These are phyloP conservation scores for Nakaseomyces sp. DNA, from an alignment of 1,139 yeast species.

Conservation along the genomic window DNA sequence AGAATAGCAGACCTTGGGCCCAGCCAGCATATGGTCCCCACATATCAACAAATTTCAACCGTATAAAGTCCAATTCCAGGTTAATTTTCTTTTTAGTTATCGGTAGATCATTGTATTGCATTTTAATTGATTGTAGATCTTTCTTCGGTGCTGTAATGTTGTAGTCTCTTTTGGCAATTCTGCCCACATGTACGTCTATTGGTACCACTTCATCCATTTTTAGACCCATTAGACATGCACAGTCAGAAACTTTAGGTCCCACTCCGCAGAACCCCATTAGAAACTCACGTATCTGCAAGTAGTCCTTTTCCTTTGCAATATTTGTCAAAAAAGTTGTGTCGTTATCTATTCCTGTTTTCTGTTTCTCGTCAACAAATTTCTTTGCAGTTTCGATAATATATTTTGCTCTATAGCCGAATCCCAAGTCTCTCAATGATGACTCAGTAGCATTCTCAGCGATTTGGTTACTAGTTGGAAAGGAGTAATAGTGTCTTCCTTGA, in stretches of 20 bases:
- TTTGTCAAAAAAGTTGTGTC: constrained; percentile 20
- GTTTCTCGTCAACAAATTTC: constrained; percentile 32
- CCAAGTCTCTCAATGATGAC: constrained; percentile 37
- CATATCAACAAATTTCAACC: constrained; percentile 50
- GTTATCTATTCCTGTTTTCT: constrained; percentile 22
- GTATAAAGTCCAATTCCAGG: constrained; percentile 45
- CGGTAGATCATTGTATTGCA: constrained; percentile 24
- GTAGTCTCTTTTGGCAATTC: constrained; percentile 80
- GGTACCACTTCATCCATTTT: constrained; percentile 88
- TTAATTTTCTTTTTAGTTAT: constrained; percentile 42
- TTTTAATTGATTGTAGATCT: constrained; percentile 25
- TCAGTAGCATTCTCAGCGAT: constrained; percentile 38
- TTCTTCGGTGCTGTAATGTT: constrained; percentile 38
- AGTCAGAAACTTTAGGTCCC: constrained; percentile 97
- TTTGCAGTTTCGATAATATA: constrained; percentile 74
- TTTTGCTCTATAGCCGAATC: constrained; percentile 88
- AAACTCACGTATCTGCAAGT: constrained; percentile 50
- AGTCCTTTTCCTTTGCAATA: constrained; percentile 12
- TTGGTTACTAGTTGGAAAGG: constrained; percentile 63
- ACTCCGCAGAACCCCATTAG: constrained; percentile 73
- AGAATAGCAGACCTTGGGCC: constrained; percentile 91
- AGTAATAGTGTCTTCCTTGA: constrained; percentile 52
- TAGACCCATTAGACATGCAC: constrained; percentile 85
- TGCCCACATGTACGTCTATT: constrained; percentile 93
- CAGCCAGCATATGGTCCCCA: constrained; percentile 97